Percentiles rank a stretch among this genome's conserved stretches.
These are phyloP conservation scores for Paraglomus brasilianum DNA, from an alignment of 192 early-diverging fungal species.

Conservation along the genomic window DNA sequence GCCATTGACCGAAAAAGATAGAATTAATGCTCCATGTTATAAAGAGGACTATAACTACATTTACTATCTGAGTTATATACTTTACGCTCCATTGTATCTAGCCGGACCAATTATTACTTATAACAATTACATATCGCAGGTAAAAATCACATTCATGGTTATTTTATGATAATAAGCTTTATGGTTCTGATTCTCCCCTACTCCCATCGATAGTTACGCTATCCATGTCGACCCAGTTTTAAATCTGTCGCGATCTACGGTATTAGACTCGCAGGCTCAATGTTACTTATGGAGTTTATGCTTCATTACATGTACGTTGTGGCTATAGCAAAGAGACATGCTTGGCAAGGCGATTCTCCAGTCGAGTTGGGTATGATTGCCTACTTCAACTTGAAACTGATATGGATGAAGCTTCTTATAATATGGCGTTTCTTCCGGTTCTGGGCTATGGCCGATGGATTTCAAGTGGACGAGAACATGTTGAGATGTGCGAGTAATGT, in stretches of 20 bases:
- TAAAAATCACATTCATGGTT: slow-evolving; percentile 27
- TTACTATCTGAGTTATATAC: slow-evolving; percentile 75
- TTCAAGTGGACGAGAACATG: slow-evolving; percentile 94
- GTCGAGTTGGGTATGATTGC: slow-evolving; percentile 86
- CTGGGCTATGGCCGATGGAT: slow-evolving; percentile 92
- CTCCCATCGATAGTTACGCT: slow-evolving; percentile 45
- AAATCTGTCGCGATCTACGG: slow-evolving; percentile 56
- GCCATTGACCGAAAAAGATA: slow-evolving; percentile 54
- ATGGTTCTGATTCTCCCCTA: neutral
- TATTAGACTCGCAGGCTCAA: slow-evolving; percentile 59
- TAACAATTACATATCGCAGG: slow-evolving; percentile 88
- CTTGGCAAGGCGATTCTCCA: slow-evolving; percentile 78
- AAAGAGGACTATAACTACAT: slow-evolving; percentile 71
- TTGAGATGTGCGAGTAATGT: slow-evolving; percentile 94
- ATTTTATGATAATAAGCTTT: neutral
- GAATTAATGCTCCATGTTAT: slow-evolving; percentile 55
- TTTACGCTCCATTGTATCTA: slow-evolving; percentile 92
- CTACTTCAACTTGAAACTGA: slow-evolving; percentile 83
- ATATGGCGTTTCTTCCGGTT: slow-evolving; percentile 98
- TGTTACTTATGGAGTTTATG: slow-evolving; percentile 84
- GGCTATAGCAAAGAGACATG: slow-evolving; percentile 83
- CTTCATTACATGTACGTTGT: slow-evolving; percentile 87
- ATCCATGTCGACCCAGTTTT: slow-evolving; percentile 45
- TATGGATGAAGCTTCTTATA: slow-evolving; percentile 95
- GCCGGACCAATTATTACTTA: slow-evolving; percentile 95